phyloP scores from a whole-genome alignment of 441 rosid species.

The Aquilaria agallochum region DNA sequence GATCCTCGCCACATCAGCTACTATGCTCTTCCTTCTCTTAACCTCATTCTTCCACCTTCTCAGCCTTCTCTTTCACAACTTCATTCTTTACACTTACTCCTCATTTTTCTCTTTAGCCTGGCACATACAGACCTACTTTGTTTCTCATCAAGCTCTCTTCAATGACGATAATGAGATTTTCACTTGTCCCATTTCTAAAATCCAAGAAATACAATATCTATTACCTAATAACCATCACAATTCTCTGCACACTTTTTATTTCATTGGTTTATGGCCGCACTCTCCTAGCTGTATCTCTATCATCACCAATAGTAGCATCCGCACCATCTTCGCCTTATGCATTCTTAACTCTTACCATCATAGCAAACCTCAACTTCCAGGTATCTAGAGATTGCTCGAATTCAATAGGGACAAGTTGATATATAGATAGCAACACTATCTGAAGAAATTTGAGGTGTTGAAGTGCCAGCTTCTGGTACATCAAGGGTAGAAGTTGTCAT shows the following conservation, averaged over 20 bases:
- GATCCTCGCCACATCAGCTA: too few species aligned
- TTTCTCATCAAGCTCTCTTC: constrained; percentile 17
- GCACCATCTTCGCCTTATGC: constrained; percentile 9
- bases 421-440: constrained; percentile 78
- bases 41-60: neutral
- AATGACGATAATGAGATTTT: neutral
- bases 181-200: constrained; percentile 13
- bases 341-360: neutral
- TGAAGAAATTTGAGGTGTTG: constrained; percentile 25
- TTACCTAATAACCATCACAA: constrained; percentile 28
- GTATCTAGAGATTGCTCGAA: constrained; percentile 40
- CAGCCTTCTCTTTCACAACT: constrained; percentile 18
- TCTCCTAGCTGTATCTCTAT: constrained; percentile 11
- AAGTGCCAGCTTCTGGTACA: constrained; percentile 49
- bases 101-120: constrained; percentile 16
- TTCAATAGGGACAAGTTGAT: constrained; percentile 33
- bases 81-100: neutral
- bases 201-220: constrained; percentile 44
- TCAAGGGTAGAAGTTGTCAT: constrained; percentile 42
- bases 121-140: constrained; percentile 1
- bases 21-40: neutral
- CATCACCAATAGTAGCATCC: constrained; percentile 17
- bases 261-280: constrained; percentile 46
- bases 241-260: constrained; percentile 47
- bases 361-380: constrained; percentile 41